Conservation (phyloP, 768 basidiomycete species). For the Boletus eberwhitei region DNA sequence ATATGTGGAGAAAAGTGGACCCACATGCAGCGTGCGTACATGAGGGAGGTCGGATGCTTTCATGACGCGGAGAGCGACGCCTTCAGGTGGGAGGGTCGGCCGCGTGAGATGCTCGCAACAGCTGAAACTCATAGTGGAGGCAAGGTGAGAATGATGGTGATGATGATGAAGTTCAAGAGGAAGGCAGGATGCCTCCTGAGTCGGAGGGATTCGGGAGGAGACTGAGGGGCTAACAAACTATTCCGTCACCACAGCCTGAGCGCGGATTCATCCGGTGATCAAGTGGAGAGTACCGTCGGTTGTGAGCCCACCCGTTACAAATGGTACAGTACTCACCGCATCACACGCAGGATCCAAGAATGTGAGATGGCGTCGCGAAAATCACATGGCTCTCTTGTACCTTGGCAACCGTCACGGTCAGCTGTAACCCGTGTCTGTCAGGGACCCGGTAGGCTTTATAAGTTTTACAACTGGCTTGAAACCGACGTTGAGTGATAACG, state of each 20-base stretch:
- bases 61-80: constrained; percentile 24
- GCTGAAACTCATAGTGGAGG: constrained; percentile 9
- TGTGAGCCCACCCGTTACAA: background rate
- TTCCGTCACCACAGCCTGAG: background rate
- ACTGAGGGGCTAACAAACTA: background rate
- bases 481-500: too few relatives aligned
- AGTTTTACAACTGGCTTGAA: background rate
- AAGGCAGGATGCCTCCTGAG: background rate
- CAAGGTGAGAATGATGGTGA: background rate
- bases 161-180: background rate
- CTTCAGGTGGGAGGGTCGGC: constrained; percentile 2
- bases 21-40: constrained; percentile 27
- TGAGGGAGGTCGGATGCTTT: constrained; percentile 28
- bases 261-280: background rate
- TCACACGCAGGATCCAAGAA: background rate
- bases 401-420: too few relatives aligned
- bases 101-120: background rate
- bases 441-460: background rate
- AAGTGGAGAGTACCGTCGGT: background rate
- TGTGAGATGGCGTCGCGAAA: background rate
- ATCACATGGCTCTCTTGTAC: background rate
- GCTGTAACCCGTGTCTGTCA: background rate
- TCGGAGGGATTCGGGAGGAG: constrained; percentile 23
- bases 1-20: background rate
- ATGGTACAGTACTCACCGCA: background rate